Evolutionary conservation across 768 basidiomycete genomes (phyloP).

Genomic region (Xerocomellus intermedius): DNA sequence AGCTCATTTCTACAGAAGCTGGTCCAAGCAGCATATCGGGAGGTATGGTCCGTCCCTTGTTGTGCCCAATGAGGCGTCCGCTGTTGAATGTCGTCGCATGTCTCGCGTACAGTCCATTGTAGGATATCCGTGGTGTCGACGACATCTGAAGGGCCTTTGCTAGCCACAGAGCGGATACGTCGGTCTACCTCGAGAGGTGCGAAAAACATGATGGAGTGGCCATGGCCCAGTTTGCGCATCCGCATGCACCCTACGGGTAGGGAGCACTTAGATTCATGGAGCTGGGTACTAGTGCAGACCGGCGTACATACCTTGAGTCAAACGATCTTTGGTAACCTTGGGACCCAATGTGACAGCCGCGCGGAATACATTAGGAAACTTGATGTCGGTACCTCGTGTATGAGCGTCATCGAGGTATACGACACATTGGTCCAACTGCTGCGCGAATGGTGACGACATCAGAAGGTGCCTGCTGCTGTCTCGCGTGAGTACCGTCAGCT

Average conservation of each 20-base stretch:
- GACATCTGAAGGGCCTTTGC: constrained; percentile 1
- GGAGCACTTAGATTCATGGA: not conserved
- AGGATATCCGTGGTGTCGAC: constrained; percentile 36
- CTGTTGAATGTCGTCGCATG: constrained; percentile 41
- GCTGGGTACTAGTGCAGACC: too few species aligned
- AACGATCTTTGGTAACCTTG: constrained; percentile 17
- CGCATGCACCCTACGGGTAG: constrained; percentile 49
- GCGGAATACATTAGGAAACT: constrained; percentile 14
- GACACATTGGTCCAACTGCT: constrained; percentile 34
- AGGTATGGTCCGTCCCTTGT: constrained; percentile 40
- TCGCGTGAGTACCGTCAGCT: constrained; percentile 32
- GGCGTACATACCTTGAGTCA: constrained; percentile 15
- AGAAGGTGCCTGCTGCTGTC: constrained; percentile 31
- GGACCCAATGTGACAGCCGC: constrained; percentile 17
- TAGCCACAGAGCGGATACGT: constrained; percentile 33
- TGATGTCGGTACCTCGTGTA: constrained; percentile 20
- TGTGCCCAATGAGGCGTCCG: constrained; percentile 43
- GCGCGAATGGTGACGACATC: constrained; percentile 32
- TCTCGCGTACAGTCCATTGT: constrained; percentile 45
- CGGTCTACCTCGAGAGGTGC: constrained; percentile 46
- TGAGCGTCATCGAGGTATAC: constrained; percentile 19
- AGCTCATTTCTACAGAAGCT: constrained; percentile 10
- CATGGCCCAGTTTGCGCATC: constrained; percentile 49
- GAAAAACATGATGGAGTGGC: constrained; percentile 49
- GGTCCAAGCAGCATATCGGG: constrained; percentile 26